Percentiles rank a stretch among this genome's conserved stretches.
These are phyloP conservation scores for Pachysolen tannophilus DNA, from an alignment of 805 yeast species.

Conservation along the genomic window DNA sequence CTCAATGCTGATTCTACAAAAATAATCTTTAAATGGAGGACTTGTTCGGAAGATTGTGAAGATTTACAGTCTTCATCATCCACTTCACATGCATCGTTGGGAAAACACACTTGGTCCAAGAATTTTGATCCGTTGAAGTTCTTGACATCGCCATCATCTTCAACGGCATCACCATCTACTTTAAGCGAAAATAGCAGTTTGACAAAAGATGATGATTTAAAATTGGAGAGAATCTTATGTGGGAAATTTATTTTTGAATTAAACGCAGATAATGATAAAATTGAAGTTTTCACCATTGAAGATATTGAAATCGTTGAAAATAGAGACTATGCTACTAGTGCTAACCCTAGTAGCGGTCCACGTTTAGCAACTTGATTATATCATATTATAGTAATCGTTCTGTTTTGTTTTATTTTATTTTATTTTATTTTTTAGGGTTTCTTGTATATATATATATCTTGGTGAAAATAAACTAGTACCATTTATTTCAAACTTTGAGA, in stretches of 20 bases:
- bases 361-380: too few species aligned
- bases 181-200: too few species aligned
- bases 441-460: too few species aligned
- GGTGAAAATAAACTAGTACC: too few species aligned
- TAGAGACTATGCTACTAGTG: too few species aligned
- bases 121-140: slow-evolving; percentile 18
- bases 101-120: slow-evolving; percentile 32
- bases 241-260: slow-evolving; percentile 66
- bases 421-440: too few species aligned
- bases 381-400: too few species aligned
- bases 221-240: slow-evolving; percentile 28
- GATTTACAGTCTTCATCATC: slow-evolving; percentile 28
- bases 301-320: slow-evolving; percentile 52
- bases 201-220: slow-evolving; percentile 15
- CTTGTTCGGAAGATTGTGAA: slow-evolving; percentile 43
- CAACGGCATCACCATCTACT: too few species aligned
- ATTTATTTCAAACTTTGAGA: too few species aligned
- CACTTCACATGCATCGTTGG: slow-evolving; percentile 32
- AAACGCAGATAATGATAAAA: slow-evolving; percentile 42
- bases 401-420: too few species aligned
- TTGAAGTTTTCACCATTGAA: slow-evolving; percentile 60
- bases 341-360: too few species aligned
- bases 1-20: slow-evolving; percentile 33
- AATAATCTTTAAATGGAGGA: slow-evolving; percentile 47
- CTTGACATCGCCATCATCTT: slow-evolving; percentile 13